Conservation (phyloP, 2,329 filamentous ascomycete genomes). For the Exophiala xenobiotica region DNA sequence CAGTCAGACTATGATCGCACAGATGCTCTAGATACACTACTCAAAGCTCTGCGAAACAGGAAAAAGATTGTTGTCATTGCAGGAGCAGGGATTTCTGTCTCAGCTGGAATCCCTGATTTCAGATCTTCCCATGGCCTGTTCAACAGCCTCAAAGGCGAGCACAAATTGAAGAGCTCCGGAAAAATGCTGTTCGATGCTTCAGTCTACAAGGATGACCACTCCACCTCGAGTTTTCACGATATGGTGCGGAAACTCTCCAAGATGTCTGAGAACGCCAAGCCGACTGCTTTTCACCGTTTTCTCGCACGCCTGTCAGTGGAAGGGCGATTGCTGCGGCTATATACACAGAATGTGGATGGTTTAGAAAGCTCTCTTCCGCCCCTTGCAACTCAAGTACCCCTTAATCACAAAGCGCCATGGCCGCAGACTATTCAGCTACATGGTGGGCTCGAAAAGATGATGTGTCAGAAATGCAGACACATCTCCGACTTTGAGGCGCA, state of each 20-base stretch:
- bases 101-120: conserved; percentile 95
- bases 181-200: conserved; percentile 97
- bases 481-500: conserved; percentile 73
- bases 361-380: conserved; percentile 83
- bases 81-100: conserved; percentile 94
- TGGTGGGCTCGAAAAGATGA: conserved; percentile 91
- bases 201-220: conserved; percentile 87
- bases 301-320: conserved; percentile 86
- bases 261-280: conserved; percentile 72
- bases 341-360: conserved; percentile 95
- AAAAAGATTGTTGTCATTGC: conserved; percentile 97
- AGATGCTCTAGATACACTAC: conserved; percentile 65
- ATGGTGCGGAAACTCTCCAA: conserved; percentile 90
- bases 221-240: conserved; percentile 87
- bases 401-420: conserved; percentile 85
- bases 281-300: conserved; percentile 90
- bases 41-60: conserved; percentile 76
- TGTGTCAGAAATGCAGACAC: conserved; percentile 86
- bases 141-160: conserved; percentile 76
- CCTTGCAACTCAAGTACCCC: conserved; percentile 74
- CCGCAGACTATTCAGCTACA: conserved; percentile 91
- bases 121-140: conserved; percentile 90
- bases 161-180: conserved; percentile 88
- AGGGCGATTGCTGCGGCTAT: conserved; percentile 81
- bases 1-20: conserved; percentile 52